Evolutionary conservation across 2,329 filamentous ascomycete species (phyloP), one percentile per base, ranked within the genome.

Genomic region (Chaetomium sp.): DNA sequence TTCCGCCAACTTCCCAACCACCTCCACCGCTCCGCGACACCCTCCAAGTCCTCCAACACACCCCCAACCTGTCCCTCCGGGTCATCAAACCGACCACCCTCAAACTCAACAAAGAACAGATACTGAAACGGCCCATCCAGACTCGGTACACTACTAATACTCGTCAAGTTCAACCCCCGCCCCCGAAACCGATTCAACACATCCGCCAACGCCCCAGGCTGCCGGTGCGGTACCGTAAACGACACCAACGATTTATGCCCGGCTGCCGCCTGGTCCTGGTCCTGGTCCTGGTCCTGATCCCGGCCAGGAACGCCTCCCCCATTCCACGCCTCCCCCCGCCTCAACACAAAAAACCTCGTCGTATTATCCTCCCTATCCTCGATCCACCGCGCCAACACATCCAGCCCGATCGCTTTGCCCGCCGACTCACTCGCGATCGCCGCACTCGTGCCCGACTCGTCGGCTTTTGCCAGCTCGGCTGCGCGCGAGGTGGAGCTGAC

Each of bases 101-200:
- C 81, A 65, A 95, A 91, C 75, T 97, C 92, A 35, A 96, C 85
- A 68, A 97, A 91, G 74, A 97, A 96, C 40, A 96, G 81, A 72
- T 97, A 97, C 69, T 95, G 85, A 82, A 95, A 97, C 19, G 87
- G 83, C 62, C 76, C 74, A 41, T 80, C 75, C 54, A 88, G 80
- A 65, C 88, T 91, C 5, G 92, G 92, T 61, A 92, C 75, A 62
- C 88, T 91, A 68, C 91, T 91, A 70, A 97, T 95, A 69, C 87
- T 92, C 35, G 91, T 96, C 62, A 97, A 74, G 68, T 96, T 95
- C 55, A 96, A 77, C 5, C 79, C 79, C 62, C 82, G 79, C 6
- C 75, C 76, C 60, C 85, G 84, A 73, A 97, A 97, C 54, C 89
- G 88, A 50, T 85, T 80, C 56, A 97, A 76, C 35, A 86, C 88